Percentiles rank a stretch among this genome's conserved stretches.
These are phyloP conservation scores for Cutaneotrichosporon daszewskae DNA, from an alignment of 1,284 basidiomycete genomes.

Conservation along the genomic window DNA sequence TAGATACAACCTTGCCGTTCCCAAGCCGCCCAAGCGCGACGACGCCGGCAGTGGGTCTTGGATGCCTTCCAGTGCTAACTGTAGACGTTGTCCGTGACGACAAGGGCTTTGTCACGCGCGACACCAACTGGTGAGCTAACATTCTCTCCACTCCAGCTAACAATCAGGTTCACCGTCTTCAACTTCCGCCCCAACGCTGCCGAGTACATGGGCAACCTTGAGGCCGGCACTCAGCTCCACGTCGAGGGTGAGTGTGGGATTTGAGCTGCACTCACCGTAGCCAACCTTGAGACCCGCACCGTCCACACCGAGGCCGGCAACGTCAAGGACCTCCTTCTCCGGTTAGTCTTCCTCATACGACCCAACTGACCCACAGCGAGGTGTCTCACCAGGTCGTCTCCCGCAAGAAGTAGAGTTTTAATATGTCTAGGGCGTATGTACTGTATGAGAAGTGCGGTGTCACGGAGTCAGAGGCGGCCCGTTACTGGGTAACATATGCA, in stretches of 20 bases:
- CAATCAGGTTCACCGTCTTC: constrained; percentile 39
- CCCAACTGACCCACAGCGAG: constrained; percentile 10
- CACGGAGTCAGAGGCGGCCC: too few relatives aligned
- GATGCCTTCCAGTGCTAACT: background rate
- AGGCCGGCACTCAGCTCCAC: constrained; percentile 29
- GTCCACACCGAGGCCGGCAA: constrained; percentile 11
- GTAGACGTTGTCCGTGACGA: constrained; percentile 24
- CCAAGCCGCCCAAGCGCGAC: constrained; percentile 31
- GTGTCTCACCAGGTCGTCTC: constrained; percentile 18
- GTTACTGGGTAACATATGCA: too few relatives aligned
- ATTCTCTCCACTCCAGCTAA: background rate
- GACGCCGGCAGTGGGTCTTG: constrained; percentile 28
- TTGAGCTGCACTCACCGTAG: constrained; percentile 3
- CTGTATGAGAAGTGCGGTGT: too few relatives aligned
- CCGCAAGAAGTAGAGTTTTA: constrained; percentile 13
- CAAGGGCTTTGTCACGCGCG: constrained; percentile 24
- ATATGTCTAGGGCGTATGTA: too few relatives aligned
- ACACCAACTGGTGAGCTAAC: constrained; percentile 22
- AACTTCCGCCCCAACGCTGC: constrained; percentile 30
- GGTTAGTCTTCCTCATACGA: constrained; percentile 1
- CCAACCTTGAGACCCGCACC: constrained; percentile 15
- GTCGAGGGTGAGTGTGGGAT: constrained; percentile 31
- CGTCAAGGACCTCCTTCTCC: constrained; percentile 17
- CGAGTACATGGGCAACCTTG: constrained; percentile 23
- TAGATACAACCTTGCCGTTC: constrained; percentile 32